Evolutionary conservation across 352 stramenopile species (phyloP), one percentile per base, ranked within the genome.

Genomic region (Pythium folliculosum): DNA sequence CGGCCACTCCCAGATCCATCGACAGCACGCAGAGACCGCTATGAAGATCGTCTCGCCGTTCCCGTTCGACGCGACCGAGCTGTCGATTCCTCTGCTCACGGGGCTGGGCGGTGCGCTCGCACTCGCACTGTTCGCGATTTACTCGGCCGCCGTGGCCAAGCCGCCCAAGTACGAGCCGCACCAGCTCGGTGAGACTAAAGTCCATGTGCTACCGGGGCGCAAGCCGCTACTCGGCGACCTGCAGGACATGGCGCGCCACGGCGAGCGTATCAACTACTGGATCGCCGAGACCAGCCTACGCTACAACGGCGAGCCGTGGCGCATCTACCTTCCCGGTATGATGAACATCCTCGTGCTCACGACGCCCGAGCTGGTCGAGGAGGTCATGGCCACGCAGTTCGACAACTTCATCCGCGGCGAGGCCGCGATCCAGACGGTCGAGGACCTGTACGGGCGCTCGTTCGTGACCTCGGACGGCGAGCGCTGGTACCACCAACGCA

Each of bases 211-310:
- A 1, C 22, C 23, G 3, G 17, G 30, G 17, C 27, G 50, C 50
- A 57, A 57, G 30, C 43, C 21, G 21, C 16, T 86, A 56, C 59
- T 87, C 23, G 78, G 80, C 30, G 80, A 76, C 45, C 49, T 80
- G 12, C 19, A 80, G 19, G 75, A 82, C 19, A 64, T 69, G 14
- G 59, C 23, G 52, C 48, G n/a, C 59, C 69, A 25, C 3, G 63
- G 63, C 54, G 45, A 70, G 30, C 73, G 67, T 2, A 70, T 84
- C 53, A 57, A 87, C 70, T 72, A 84, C 49, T 87, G 78, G 76
- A 40, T 84, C 30, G 63, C 65, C n/a, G 74, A 63, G 17, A 54
- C 32, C 1, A 54, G 21, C 0, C 27, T 70, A 10, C 10, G n/a
- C 21, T 47, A 60, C 50, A 23, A 66, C 2, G 69, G 63, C 44